These are phyloP conservation scores for Nicotiana noctiflora DNA, from an alignment of 257 asterid species.

Conservation along the genomic window DNA sequence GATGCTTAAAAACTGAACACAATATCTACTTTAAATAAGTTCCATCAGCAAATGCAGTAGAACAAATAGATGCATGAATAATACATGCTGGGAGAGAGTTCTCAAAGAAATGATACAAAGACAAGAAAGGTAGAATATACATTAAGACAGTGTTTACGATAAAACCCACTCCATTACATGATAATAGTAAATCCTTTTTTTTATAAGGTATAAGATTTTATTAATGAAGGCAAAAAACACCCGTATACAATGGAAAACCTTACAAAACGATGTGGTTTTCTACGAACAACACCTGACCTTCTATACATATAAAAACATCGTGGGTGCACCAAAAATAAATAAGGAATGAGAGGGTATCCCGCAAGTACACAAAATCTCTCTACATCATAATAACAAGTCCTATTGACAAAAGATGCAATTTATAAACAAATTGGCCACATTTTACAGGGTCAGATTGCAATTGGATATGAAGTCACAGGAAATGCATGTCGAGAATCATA, in stretches of 20 bases:
- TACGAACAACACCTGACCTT: no score
- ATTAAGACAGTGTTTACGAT: background rate
- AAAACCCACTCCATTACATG: background rate
- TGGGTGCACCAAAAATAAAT: no score
- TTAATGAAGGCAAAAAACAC: no score
- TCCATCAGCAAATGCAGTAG: background rate
- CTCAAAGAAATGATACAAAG: background rate
- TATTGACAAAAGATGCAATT: background rate
- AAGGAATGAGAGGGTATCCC: no score
- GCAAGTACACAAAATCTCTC: no score
- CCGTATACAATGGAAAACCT: no score
- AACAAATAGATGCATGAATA: background rate
- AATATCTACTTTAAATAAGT: background rate
- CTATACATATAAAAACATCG: no score
- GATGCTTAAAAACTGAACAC: background rate
- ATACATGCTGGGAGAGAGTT: background rate
- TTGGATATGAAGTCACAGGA: background rate
- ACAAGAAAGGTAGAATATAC: background rate
- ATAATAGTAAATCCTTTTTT: no score
- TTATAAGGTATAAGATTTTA: no score
- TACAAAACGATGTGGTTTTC: no score
- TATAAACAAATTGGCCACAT: background rate
- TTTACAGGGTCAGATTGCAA: background rate
- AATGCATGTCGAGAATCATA: slow-evolving; percentile 6
- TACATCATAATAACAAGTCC: background rate